Evolutionary conservation across 1,284 basidiomycete genomes (phyloP).

Genomic region (Ganoderma boninense): DNA sequence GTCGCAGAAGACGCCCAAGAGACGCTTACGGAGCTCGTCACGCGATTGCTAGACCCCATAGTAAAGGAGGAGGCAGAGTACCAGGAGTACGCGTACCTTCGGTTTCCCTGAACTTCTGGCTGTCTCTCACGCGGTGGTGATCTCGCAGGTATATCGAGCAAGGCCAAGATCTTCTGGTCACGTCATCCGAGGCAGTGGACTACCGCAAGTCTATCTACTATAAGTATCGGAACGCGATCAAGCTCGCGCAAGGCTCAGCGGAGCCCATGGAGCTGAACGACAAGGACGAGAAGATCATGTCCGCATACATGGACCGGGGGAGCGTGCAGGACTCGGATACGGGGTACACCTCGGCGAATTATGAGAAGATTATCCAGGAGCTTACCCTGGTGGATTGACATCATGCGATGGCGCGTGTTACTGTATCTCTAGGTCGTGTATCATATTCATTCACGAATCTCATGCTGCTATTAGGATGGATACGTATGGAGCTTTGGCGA

Average conservation of each 20-base stretch:
- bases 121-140: background rate
- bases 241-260: conserved; percentile 52
- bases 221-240: conserved; percentile 63
- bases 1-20: conserved; percentile 50
- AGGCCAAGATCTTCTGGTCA: conserved; percentile 67
- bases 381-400: conserved; percentile 30
- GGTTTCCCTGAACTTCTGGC: conserved; percentile 6
- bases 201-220: conserved; percentile 54
- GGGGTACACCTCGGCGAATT: conserved; percentile 45
- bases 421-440: background rate
- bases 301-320: conserved; percentile 48
- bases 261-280: conserved; percentile 46
- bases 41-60: conserved; percentile 68
- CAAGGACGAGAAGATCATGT: conserved; percentile 48
- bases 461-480: background rate
- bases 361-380: conserved; percentile 46
- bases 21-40: conserved; percentile 72
- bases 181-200: conserved; percentile 50
- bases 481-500: background rate
- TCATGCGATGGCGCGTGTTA: background rate
- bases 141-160: conserved; percentile 72
- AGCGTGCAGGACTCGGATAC: conserved; percentile 44
- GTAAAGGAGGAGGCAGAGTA: conserved; percentile 84
- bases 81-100: conserved; percentile 61
- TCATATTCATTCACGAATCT: background rate